Evolutionary conservation across 345 rosid species (phyloP).

Genomic region (Cardamine resedifolia): DNA sequence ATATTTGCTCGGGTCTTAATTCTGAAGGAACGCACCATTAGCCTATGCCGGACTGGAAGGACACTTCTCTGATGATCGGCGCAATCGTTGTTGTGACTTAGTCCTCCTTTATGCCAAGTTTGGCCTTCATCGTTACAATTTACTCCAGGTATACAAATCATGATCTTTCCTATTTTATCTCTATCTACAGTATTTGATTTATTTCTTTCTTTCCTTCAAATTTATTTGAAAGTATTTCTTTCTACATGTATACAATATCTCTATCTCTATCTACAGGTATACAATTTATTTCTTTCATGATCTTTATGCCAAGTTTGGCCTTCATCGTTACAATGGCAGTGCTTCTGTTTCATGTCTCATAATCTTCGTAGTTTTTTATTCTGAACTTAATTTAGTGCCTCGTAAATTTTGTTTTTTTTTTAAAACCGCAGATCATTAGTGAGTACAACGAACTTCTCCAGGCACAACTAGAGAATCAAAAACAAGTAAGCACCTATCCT

Average conservation of each 20-base stretch:
- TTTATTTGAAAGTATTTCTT: no score
- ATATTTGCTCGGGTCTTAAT: no score
- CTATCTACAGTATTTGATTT: no score
- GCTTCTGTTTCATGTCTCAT: constrained; percentile 8
- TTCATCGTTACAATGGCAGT: no score
- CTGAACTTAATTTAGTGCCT: constrained; percentile 16
- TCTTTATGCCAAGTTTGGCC: no score
- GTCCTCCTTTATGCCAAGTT: background rate
- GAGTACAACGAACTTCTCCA: constrained; percentile 88
- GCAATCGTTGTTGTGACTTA: background rate
- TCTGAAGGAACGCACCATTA: background rate
- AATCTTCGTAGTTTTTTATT: background rate
- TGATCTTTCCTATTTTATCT: background rate
- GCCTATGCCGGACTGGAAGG: background rate
- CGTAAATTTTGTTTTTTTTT: constrained; percentile 1
- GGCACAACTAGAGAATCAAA: constrained; percentile 91
- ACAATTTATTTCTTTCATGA: no score
- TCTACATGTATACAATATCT: no score
- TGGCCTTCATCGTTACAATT: background rate
- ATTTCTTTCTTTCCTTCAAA: no score
- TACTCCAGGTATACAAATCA: background rate
- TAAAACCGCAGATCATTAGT: constrained; percentile 67
- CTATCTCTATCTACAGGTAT: no score
- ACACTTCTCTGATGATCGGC: background rate
- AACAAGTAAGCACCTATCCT: constrained; percentile 49